Evolutionary conservation across 371 early-diverging fungal genomes (phyloP).

Genomic region (Mortierella sp.): DNA sequence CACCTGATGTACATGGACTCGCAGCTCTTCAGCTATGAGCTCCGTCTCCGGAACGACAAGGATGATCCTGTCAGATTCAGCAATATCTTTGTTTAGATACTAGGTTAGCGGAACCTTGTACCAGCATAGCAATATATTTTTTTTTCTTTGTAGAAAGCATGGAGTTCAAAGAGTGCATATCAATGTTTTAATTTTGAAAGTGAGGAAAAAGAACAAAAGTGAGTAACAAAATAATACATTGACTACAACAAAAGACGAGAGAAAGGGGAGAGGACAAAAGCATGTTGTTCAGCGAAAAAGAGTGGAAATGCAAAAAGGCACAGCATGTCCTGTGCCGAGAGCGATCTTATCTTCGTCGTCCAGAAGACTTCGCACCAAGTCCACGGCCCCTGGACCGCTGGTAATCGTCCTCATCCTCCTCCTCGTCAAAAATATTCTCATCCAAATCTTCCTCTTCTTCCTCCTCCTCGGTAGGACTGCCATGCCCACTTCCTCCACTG

Average conservation of each 20-base stretch:
- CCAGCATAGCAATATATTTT: no score
- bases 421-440: slow-evolving; percentile 8
- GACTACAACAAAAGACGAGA: background rate
- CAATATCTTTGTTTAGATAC: slow-evolving; percentile 34
- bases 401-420: slow-evolving; percentile 16
- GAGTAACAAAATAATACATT: background rate
- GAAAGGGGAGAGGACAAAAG: no score
- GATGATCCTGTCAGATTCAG: slow-evolving; percentile 33
- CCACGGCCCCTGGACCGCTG: background rate
- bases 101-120: no score
- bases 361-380: background rate
- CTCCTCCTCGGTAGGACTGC: slow-evolving; percentile 19
- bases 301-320: background rate
- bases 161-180: no score
- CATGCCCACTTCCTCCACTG: slow-evolving; percentile 20
- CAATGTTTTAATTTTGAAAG: no score
- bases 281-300: background rate
- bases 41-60: slow-evolving; percentile 39
- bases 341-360: slow-evolving; percentile 1
- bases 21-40: slow-evolving; percentile 45
- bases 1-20: slow-evolving; percentile 42
- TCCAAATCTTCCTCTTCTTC: slow-evolving; percentile 15
- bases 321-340: no score
- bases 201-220: no score
- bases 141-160: no score